Percentiles rank a stretch among this genome's conserved stretches.
Evolutionary conservation across 352 stramenopile species (phyloP).

Genomic region (Phytophthora cryptogea): DNA sequence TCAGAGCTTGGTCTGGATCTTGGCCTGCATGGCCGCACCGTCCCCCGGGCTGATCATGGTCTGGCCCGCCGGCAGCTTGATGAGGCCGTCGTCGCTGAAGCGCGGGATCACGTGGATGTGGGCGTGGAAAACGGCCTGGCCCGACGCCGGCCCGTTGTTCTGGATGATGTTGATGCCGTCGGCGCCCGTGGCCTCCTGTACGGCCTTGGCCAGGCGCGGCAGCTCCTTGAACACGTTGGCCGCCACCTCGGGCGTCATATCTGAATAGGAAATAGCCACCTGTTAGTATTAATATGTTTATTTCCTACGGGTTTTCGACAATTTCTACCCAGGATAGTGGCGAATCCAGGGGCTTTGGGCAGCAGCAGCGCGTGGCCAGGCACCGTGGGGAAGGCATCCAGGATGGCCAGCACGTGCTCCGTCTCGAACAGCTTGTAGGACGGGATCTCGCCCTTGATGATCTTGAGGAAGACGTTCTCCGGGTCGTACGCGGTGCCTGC

Average conservation of each 20-base stretch:
- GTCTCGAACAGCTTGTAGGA: slow-evolving; percentile 89
- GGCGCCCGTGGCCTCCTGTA: slow-evolving; percentile 69
- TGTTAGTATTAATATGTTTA: neutral
- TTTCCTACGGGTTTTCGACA: too few relatives aligned
- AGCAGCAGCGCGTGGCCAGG: slow-evolving; percentile 74
- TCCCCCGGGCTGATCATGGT: slow-evolving; percentile 73
- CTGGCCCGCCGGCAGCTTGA: slow-evolving; percentile 55
- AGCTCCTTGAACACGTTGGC: slow-evolving; percentile 77
- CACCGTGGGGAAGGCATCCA: slow-evolving; percentile 76
- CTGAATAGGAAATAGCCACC: slow-evolving; percentile 29
- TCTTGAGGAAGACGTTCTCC: slow-evolving; percentile 85
- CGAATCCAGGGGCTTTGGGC: slow-evolving; percentile 69
- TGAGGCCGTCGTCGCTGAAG: slow-evolving; percentile 61
- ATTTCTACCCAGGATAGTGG: slow-evolving; percentile 56
- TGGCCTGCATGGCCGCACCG: slow-evolving; percentile 55
- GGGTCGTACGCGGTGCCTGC: slow-evolving; percentile 61
- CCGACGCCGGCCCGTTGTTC: slow-evolving; percentile 73
- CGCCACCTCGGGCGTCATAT: slow-evolving; percentile 74
- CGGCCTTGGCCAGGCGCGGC: slow-evolving; percentile 71
- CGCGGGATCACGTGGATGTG: slow-evolving; percentile 85
- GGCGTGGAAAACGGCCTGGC: slow-evolving; percentile 79
- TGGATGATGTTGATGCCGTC: slow-evolving; percentile 83
- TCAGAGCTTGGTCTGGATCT: slow-evolving; percentile 82
- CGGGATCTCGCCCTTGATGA: slow-evolving; percentile 76
- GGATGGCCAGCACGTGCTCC: slow-evolving; percentile 81